phyloP scores from a whole-genome alignment of 441 rosid genomes.

The Aquilaria agallochum region DNA sequence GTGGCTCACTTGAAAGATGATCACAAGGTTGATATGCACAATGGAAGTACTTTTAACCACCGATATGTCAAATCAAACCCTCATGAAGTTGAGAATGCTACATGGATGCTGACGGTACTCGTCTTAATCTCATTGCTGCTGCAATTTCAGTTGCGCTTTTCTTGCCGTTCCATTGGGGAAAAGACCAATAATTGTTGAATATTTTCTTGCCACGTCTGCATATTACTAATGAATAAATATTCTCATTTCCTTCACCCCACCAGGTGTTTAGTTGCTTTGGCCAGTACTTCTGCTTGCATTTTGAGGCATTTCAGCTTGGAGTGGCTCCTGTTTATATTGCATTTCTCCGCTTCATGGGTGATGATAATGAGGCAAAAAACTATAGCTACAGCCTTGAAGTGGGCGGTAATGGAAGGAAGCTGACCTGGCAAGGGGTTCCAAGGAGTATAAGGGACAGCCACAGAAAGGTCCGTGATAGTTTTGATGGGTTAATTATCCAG shows the following conservation, averaged over 20 bases:
- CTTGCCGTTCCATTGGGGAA: background rate
- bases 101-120: slow-evolving; percentile 76
- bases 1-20: slow-evolving; percentile 69
- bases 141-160: background rate
- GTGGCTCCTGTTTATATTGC: slow-evolving; percentile 73
- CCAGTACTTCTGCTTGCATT: slow-evolving; percentile 66
- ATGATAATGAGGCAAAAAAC: slow-evolving; percentile 62
- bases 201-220: background rate
- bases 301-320: slow-evolving; percentile 75
- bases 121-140: background rate
- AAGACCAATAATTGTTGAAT: background rate
- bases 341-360: slow-evolving; percentile 71
- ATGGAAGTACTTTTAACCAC: slow-evolving; percentile 73
- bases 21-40: slow-evolving; percentile 83
- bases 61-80: slow-evolving; percentile 78
- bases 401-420: slow-evolving; percentile 71
- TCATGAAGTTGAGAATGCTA: slow-evolving; percentile 78
- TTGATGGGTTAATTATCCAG: slow-evolving; percentile 74
- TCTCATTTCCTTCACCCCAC: background rate
- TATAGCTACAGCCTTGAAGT: slow-evolving; percentile 77
- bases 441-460: slow-evolving; percentile 76
- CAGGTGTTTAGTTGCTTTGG: slow-evolving; percentile 81
- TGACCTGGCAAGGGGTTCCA: slow-evolving; percentile 77
- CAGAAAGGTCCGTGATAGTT: slow-evolving; percentile 65
- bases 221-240: slow-evolving; percentile 2